Base-by-base conservation (phyloP, 2,329 filamentous ascomycete genomes). In the Colletotrichum sp. region DNA sequence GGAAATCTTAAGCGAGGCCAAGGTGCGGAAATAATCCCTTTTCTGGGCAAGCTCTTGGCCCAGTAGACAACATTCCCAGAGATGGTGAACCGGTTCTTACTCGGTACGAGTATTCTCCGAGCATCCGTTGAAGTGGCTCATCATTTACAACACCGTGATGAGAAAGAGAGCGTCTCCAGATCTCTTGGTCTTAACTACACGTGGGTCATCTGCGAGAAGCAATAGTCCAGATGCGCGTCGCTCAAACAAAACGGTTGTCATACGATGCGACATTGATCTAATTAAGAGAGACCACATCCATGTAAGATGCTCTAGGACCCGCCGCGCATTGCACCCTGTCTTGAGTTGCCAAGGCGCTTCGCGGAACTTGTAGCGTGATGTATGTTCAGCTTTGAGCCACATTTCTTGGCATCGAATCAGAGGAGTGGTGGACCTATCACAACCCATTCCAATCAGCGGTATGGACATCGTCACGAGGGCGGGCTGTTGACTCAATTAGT, bases 261-360 rank as follows among this genome's bases (percentile, higher is more conserved):
- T 21, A 13, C 43, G 43, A 52, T 4, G n/a, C 0, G n/a, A 7
- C n/a, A 52, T 4, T 9, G n/a, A 52, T 4, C 43, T 10, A 52
- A 52, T 4, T 21, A 1, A 52, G n/a, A 52, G 3, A 7, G 10
- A 7, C 43, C 3, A 7, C 10, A 12, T 10, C 43, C 10, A 24
- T 21, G 10, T 1, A 21, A 21, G 43, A 0, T 13, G 4, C n/a
- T 21, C 12, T 0, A 13, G n/a, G n/a, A 1, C 43, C 43, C 43
- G 43, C 43, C n/a, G n/a, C 16, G n/a, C 43, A 52, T 21, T 21
- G n/a, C 43, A 52, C 43, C 43, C n/a, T 52, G n/a, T 13, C 10
- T 52, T 48, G 5, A 21, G 3, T 52, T 0, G 43, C 43, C 43
- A 52, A 52, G 43, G n/a, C n/a, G 43, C n/a, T 52, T 52, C 43